phyloP scores from a whole-genome alignment of 257 asterid species.

The Ophiorrhiza pumila region DNA sequence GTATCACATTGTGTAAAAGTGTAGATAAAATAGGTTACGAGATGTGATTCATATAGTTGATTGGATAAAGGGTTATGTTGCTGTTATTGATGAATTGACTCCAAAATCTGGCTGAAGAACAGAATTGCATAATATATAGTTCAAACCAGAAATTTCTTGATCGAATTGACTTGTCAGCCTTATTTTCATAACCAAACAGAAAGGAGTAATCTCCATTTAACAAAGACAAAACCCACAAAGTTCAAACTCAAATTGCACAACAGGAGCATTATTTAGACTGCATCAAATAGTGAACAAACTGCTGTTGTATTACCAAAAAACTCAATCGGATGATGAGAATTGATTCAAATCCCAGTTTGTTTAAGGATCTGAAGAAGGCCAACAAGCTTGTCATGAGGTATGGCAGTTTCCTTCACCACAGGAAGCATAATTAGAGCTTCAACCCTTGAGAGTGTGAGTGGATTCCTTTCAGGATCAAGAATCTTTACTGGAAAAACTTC shows the following conservation, averaged over 20 bases:
- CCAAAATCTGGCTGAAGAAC: not conserved
- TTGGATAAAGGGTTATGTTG: too few species aligned
- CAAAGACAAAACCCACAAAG: not conserved
- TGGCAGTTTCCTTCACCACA: conserved; percentile 12
- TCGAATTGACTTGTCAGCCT: not conserved
- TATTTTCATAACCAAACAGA: not conserved
- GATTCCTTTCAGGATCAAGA: conserved; percentile 12
- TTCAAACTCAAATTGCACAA: not conserved
- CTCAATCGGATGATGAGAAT: conserved; percentile 5
- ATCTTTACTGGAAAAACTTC: conserved; percentile 15
- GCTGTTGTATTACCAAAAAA: not conserved
- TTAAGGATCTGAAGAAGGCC: conserved; percentile 9
- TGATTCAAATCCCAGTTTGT: conserved; percentile 7
- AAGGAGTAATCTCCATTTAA: not conserved
- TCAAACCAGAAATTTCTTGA: not conserved
- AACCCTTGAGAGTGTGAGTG: conserved; percentile 18
- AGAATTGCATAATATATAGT: not conserved
- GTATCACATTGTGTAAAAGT: too few species aligned
- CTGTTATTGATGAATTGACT: not conserved
- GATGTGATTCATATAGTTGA: too few species aligned
- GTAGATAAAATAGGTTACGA: too few species aligned
- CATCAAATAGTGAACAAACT: too few species aligned
- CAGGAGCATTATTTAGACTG: too few species aligned
- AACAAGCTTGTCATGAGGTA: conserved; percentile 27
- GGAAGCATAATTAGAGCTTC: conserved; percentile 11